Percentiles rank a stretch among this genome's conserved stretches.
These are phyloP conservation scores for Lophiotrema nucula DNA, from an alignment of 495 filamentous ascomycete genomes.

Conservation along the genomic window DNA sequence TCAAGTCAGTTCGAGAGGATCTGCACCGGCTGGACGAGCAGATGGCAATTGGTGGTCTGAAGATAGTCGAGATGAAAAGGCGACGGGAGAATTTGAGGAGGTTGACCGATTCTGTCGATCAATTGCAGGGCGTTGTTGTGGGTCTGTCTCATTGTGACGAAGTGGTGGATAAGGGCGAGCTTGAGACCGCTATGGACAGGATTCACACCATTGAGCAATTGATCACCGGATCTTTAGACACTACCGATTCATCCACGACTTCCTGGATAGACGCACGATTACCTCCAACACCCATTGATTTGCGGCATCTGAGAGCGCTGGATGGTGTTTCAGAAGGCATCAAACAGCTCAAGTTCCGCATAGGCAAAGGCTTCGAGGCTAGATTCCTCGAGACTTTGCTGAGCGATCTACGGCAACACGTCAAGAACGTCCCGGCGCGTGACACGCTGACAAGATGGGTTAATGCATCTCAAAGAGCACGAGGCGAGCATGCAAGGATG, in stretches of 20 bases:
- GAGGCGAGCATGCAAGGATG: conserved; percentile 65
- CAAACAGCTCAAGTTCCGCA: conserved; percentile 67
- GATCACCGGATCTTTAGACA: conserved; percentile 63
- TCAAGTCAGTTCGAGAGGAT: conserved; percentile 76
- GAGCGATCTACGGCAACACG: conserved; percentile 75
- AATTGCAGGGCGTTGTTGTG: conserved; percentile 76
- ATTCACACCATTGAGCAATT: conserved; percentile 75
- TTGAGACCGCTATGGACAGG: conserved; percentile 73
- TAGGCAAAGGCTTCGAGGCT: conserved; percentile 82
- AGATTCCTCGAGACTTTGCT: conserved; percentile 78
- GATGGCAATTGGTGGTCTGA: conserved; percentile 81
- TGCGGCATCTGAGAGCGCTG: conserved; percentile 75
- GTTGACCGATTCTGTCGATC: conserved; percentile 75
- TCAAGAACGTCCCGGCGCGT: conserved; percentile 67
- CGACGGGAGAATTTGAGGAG: conserved; percentile 81
- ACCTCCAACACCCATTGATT: conserved; percentile 55
- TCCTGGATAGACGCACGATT: conserved; percentile 26
- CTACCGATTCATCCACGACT: conserved; percentile 35
- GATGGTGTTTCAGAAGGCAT: conserved; percentile 78
- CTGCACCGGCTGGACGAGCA: conserved; percentile 77
- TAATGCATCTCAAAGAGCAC: conserved; percentile 57
- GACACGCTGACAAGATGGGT: conserved; percentile 80
- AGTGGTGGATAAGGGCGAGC: conserved; percentile 73
- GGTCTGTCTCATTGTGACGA: conserved; percentile 74
- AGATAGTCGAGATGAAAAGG: conserved; percentile 78